phyloP scores from a whole-genome alignment of 1,284 basidiomycete genomes.

The Exsudoporus floridanus region DNA sequence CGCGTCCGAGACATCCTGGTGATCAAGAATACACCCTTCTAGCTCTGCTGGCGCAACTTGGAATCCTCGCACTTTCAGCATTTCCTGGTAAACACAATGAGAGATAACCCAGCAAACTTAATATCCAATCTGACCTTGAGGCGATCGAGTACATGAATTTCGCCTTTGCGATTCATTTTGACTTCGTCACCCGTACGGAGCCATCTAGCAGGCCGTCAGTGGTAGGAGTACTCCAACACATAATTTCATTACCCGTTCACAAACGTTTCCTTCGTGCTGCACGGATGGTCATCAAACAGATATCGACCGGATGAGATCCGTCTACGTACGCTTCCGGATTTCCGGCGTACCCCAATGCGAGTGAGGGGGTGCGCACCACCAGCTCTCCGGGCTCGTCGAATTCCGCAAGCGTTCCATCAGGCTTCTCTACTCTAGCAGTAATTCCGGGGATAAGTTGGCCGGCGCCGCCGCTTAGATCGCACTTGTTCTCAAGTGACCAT shows the following conservation, averaged over 20 bases:
- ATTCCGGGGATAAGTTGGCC: slow-evolving; percentile 59
- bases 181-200: slow-evolving; percentile 71
- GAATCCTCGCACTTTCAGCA: slow-evolving; percentile 66
- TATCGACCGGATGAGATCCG: neutral
- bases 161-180: slow-evolving; percentile 53
- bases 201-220: slow-evolving; percentile 52
- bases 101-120: neutral
- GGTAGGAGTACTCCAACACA: neutral
- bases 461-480: slow-evolving; percentile 55
- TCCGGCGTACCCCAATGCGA: slow-evolving; percentile 58
- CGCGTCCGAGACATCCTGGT: slow-evolving; percentile 54
- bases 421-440: slow-evolving; percentile 54
- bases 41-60: slow-evolving; percentile 68
- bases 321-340: slow-evolving; percentile 60
- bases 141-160: slow-evolving; percentile 66
- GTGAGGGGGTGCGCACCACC: slow-evolving; percentile 56
- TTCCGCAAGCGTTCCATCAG: slow-evolving; percentile 57
- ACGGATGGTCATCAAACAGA: slow-evolving; percentile 14
- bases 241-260: slow-evolving; percentile 44
- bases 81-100: slow-evolving; percentile 41
- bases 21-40: slow-evolving; percentile 71
- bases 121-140: slow-evolving; percentile 50
- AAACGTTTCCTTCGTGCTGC: slow-evolving; percentile 53
- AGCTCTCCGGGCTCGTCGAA: slow-evolving; percentile 71
- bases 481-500: slow-evolving; percentile 38